Conservation (phyloP, 2,329 filamentous ascomycete genomes). For the Aspergillus uvarum region DNA sequence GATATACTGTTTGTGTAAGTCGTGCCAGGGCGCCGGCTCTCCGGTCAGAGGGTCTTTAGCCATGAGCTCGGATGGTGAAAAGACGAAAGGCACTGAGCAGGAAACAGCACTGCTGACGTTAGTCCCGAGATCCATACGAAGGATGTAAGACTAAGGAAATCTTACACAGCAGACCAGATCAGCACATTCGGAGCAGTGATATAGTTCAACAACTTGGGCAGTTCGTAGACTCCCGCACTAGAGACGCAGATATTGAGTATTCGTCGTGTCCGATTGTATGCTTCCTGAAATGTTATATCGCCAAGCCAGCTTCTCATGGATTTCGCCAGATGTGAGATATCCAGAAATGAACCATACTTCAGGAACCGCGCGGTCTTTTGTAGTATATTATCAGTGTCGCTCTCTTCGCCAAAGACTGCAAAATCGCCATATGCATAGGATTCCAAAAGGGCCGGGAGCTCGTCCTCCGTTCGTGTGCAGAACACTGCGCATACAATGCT, state of each 20-base stretch:
- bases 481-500: slow-evolving; percentile 82
- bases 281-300: slow-evolving; percentile 92
- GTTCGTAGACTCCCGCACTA: slow-evolving; percentile 79
- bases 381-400: slow-evolving; percentile 61
- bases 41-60: slow-evolving; percentile 83
- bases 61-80: slow-evolving; percentile 73
- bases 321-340: slow-evolving; percentile 75
- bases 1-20: slow-evolving; percentile 81
- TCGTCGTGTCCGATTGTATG: slow-evolving; percentile 87
- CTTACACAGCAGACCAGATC: slow-evolving; percentile 87
- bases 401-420: slow-evolving; percentile 70
- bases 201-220: slow-evolving; percentile 86
- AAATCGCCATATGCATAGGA: slow-evolving; percentile 78
- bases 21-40: slow-evolving; percentile 77
- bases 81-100: slow-evolving; percentile 86
- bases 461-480: slow-evolving; percentile 74
- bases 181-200: slow-evolving; percentile 90
- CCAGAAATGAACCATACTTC: slow-evolving; percentile 80
- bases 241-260: slow-evolving; percentile 95
- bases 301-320: slow-evolving; percentile 81
- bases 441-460: slow-evolving; percentile 68
- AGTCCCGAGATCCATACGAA: slow-evolving; percentile 1
- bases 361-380: slow-evolving; percentile 70
- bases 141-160: slow-evolving; percentile 10
- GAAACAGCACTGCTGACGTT: slow-evolving; percentile 66